A percentile compares a stretch with the other conserved stretches of the same genome.
These are phyloP conservation scores for Eucalyptus cloeziana DNA, from an alignment of 345 rosid species.

Conservation along the genomic window DNA sequence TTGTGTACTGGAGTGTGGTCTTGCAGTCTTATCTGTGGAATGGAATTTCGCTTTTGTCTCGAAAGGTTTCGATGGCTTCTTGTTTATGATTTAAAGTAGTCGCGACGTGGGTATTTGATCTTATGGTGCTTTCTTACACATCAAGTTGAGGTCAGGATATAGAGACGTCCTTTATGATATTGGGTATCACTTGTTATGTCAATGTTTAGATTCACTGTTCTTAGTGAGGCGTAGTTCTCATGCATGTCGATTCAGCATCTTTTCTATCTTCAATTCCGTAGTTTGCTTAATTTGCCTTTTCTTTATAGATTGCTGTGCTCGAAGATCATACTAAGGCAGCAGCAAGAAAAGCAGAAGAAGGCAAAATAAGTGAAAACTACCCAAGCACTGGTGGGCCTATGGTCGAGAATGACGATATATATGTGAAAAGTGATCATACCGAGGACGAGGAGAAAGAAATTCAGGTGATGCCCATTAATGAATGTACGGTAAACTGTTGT, in stretches of 20 bases:
- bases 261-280: background rate
- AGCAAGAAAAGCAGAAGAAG: constrained; percentile 29
- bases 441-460: constrained; percentile 9
- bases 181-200: background rate
- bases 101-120: background rate
- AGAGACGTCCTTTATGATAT: background rate
- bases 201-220: background rate
- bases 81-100: background rate
- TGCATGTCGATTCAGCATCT: background rate
- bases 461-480: constrained; percentile 14
- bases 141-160: background rate
- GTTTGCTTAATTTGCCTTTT: background rate
- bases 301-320: constrained; percentile 54
- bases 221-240: background rate
- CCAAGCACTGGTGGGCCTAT: constrained; percentile 8
- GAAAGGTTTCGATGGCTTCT: background rate
- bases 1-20: background rate
- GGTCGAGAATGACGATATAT: constrained; percentile 16
- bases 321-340: constrained; percentile 40
- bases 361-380: constrained; percentile 15
- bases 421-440: background rate
- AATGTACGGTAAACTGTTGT: background rate
- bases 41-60: background rate
- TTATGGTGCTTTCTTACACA: background rate
- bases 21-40: background rate